These are phyloP conservation scores for Fragaria nilgerrensis DNA, from an alignment of 306 rosid species.

Conservation along the genomic window DNA sequence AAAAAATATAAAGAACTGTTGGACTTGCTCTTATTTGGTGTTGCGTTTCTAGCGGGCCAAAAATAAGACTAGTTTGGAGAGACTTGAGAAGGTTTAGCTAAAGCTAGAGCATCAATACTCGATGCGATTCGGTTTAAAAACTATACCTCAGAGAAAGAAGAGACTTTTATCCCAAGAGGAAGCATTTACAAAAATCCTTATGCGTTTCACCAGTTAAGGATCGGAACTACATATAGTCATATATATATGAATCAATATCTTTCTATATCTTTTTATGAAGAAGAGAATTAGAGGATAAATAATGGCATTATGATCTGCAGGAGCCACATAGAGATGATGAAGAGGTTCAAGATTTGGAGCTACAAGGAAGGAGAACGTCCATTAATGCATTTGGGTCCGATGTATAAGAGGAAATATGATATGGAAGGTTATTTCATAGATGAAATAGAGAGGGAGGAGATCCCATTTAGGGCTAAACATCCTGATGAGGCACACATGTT, in stretches of 20 bases:
- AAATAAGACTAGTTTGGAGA: constrained; percentile 12
- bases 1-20: too few species aligned
- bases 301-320: constrained; percentile 12
- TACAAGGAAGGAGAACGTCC: constrained; percentile 55
- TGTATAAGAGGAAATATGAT: constrained; percentile 34
- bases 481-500: constrained; percentile 53
- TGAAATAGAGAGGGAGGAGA: constrained; percentile 40
- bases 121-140: constrained; percentile 29
- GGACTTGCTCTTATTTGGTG: too few species aligned
- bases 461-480: constrained; percentile 39
- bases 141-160: constrained; percentile 25
- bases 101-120: constrained; percentile 41
- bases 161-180: constrained; percentile 50
- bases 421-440: constrained; percentile 57
- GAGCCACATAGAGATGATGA: constrained; percentile 54
- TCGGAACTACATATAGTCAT: too few species aligned
- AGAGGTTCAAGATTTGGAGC: constrained; percentile 55
- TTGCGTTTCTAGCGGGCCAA: constrained; percentile 14
- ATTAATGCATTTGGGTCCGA: constrained; percentile 44
- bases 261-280: too few species aligned
- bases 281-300: too few species aligned
- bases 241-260: too few species aligned
- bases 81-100: constrained; percentile 37
- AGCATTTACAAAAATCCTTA: constrained; percentile 39
- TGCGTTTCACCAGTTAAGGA: constrained; percentile 40